Base-by-base conservation (phyloP, 2,329 filamentous ascomycete genomes). In the Mariannaea elegans region DNA sequence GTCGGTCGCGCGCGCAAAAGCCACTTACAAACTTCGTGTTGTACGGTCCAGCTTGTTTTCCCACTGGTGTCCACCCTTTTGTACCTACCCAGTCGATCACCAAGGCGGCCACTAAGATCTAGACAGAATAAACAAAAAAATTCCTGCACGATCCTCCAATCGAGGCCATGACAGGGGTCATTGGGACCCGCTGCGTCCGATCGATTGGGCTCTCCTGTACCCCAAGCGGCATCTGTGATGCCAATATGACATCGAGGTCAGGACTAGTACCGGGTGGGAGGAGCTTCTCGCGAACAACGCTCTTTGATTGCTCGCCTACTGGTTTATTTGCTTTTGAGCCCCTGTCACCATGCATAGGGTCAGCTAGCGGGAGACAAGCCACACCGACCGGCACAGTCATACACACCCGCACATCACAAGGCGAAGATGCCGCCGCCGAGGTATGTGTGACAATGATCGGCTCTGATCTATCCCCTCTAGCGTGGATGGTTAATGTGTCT, bases 21-120 rank as follows among this genome's bases (percentile, higher is more conserved):
- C 65, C 66, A 45, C 45, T 38, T 23, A 61, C 54, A 31, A 36
- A 55, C 53, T 54, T 56, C 24, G 57, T 50, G 47, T 34, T 50
- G 46, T 39, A 16, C 31, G 45, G 36, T 32, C 38, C 24, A 56
- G 63, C 39, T 19, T 21, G 32, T 34, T 34, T 31, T 31, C 23
- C 10, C 18, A 59, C 52, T 34, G 53, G 38, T 57, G 38, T 44
- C 36, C 42, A 29, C 32, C 36, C 41, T 53, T 9, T 9, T 6
- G 6, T 27, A n/a, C n/a, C 24, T 27, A 27, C 9, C 24, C 24
- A 27, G 9, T 27, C 24, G 24, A 27, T 6, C 34, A 48, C 47
- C 24, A 27, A 31, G 51, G 46, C 57, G 42, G 58, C 61, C 58
- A 58, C 66, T 67, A 69, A 63, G 63, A 69, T 69, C 63, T 66